Evolutionary conservation across 2,329 filamentous ascomycete genomes (phyloP), one percentile per base, ranked within the genome.

Genomic region (Xylariaceae sp.): DNA sequence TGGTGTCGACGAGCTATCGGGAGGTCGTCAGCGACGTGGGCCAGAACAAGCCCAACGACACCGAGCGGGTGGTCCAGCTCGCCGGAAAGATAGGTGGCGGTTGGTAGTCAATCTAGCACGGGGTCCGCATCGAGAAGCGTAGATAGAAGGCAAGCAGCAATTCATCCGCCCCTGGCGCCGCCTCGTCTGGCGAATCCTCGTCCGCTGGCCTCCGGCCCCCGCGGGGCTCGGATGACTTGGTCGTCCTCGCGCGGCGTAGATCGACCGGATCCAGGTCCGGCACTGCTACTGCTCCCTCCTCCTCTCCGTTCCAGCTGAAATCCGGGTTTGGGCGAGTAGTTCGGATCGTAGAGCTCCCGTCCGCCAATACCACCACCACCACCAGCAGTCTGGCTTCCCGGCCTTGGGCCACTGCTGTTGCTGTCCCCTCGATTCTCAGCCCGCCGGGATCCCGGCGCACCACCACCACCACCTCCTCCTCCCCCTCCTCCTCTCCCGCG

Each of bases 1-100:
- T 98, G 52, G 76, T 79, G 37, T 85, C 82, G 58, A 98, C 92
- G 37, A 93, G 78, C 32, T 98, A 86, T 64, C 78, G 92, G 42
- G 81, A 89, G 60, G 90, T 98, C 15, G 80, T 95, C 50, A 95
- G 90, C 63, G 87, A 96, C 56, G 87, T 98, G 27, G 92, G 92
- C 32, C 94, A 92, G 64, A 70, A 75, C 43, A 64, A 72, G 56
- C 52, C 67, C 58, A 67, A 70, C 39, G 83, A 88, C 54, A 81
- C 84, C 27, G 83, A 93, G 53, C 76, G 80, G 39, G 89, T 94
- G 25, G 83, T 88, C 38, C 87, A 92, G 53, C 69, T 98, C 52
- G 90, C 90, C 29, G 81, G 87, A 36, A 92, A 88, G 60, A 84
- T 89, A 49, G 92, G 89, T 33, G 92, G 92, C 33, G 92, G 92